Percentiles rank a stretch among this genome's conserved stretches.
These are phyloP conservation scores for Ceriops decandra DNA, from an alignment of 345 rosid genomes.

Conservation along the genomic window DNA sequence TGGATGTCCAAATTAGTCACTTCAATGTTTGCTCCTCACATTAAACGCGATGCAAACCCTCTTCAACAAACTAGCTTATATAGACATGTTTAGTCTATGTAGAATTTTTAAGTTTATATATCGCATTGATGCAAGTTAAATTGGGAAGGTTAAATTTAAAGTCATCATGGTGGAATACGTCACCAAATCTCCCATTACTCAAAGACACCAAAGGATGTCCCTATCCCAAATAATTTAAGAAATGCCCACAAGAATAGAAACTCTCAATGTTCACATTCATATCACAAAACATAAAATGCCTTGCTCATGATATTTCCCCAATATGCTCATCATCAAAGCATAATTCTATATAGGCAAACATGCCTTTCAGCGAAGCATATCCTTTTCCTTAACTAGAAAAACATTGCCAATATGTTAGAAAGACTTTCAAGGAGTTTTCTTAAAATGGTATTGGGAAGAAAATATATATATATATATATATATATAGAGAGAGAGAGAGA, in stretches of 20 bases:
- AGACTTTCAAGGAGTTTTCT: conserved; percentile 8
- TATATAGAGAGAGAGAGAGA: background rate
- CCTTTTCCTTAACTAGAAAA: conserved; percentile 5
- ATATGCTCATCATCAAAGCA: background rate
- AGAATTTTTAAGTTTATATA: background rate
- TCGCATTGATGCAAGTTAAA: background rate
- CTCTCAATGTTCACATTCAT: background rate
- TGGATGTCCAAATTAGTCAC: too few relatives aligned
- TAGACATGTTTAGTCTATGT: background rate
- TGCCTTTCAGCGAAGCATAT: conserved; percentile 2
- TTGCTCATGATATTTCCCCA: background rate
- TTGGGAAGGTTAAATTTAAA: background rate
- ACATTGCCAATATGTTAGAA: conserved; percentile 4
- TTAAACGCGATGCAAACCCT: too few relatives aligned
- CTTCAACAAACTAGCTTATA: too few relatives aligned
- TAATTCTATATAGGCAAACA: conserved; percentile 10
- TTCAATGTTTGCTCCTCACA: too few relatives aligned
- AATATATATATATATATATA: too few relatives aligned
- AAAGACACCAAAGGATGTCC: background rate
- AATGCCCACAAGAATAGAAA: background rate
- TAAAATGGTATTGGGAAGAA: background rate
- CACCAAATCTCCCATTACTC: too few relatives aligned
- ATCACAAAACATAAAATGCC: background rate
- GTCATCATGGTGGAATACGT: background rate
- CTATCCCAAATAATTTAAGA: conserved; percentile 4